Conservation (phyloP, 2,329 filamentous ascomycete species). For the Aureobasidium sp. region DNA sequence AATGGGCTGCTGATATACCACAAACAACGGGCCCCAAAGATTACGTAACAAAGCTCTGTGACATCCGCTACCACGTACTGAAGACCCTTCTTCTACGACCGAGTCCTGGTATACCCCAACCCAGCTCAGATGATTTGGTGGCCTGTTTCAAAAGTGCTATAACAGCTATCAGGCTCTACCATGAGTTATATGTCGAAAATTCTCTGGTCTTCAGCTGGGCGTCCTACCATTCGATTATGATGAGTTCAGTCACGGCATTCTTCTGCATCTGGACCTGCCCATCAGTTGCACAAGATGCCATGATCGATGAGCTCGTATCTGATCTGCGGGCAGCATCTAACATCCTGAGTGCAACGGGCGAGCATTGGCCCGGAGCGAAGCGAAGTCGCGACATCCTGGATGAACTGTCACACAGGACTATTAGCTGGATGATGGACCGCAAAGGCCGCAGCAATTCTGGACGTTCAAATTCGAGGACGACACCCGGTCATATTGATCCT, state of each 20-base stretch:
- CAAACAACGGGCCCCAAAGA: background rate
- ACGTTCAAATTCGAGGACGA: background rate
- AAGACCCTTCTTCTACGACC: slow-evolving; percentile 5
- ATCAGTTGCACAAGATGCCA: background rate
- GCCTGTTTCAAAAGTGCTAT: background rate
- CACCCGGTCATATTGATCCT: background rate
- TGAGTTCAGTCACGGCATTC: slow-evolving; percentile 4
- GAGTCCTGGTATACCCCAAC: background rate
- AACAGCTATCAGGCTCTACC: background rate
- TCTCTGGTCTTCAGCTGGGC: background rate
- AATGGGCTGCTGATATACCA: background rate
- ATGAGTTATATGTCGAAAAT: background rate
- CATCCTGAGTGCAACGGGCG: background rate
- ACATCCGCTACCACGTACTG: background rate
- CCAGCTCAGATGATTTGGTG: background rate
- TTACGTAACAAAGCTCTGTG: background rate
- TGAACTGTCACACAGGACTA: background rate
- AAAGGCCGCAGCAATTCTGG: background rate
- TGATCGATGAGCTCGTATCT: background rate
- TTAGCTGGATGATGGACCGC: slow-evolving; percentile 1
- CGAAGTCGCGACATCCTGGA: background rate
- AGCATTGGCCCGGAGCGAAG: slow-evolving; percentile 3
- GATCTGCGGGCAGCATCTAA: slow-evolving; percentile 2
- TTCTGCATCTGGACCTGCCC: slow-evolving; percentile 7
- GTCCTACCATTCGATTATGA: slow-evolving; percentile 5